A percentile compares a stretch with the other conserved stretches of the same genome.
Conservation (phyloP, 83 land plant species). For the Picea abies region DNA sequence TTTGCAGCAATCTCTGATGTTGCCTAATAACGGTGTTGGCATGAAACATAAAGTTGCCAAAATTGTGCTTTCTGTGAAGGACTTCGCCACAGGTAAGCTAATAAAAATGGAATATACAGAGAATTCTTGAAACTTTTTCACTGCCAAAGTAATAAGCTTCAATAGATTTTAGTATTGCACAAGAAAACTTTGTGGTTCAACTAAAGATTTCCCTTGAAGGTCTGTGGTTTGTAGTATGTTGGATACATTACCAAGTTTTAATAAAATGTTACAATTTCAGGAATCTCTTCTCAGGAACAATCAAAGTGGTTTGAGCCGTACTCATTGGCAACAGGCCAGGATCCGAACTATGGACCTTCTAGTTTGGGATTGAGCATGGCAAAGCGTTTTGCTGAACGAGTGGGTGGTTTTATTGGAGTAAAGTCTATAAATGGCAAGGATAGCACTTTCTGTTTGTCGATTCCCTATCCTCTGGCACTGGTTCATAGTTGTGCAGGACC, state of each 20-base stretch:
- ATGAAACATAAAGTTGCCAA: constrained; percentile 20
- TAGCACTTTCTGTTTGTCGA: constrained; percentile 35
- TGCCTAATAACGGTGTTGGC: constrained; percentile 4
- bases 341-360: constrained; percentile 29
- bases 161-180: background rate
- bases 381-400: constrained; percentile 36
- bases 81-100: constrained; percentile 37
- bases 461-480: constrained; percentile 34
- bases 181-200: background rate
- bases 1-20: background rate
- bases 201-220: too few species aligned
- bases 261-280: constrained; percentile 18
- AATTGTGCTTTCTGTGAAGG: constrained; percentile 32
- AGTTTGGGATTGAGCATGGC: constrained; percentile 43
- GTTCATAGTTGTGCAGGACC: background rate
- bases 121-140: background rate
- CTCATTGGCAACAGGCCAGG: constrained; percentile 33
- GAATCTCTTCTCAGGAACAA: constrained; percentile 29
- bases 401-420: constrained; percentile 42
- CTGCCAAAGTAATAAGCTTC: background rate
- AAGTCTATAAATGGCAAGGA: constrained; percentile 32
- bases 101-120: background rate
- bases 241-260: background rate
- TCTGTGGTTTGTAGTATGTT: background rate
- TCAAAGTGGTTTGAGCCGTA: constrained; percentile 34